Evolutionary conservation across 495 filamentous ascomycete species (phyloP).

Genomic region (Penicillium turbatum): DNA sequence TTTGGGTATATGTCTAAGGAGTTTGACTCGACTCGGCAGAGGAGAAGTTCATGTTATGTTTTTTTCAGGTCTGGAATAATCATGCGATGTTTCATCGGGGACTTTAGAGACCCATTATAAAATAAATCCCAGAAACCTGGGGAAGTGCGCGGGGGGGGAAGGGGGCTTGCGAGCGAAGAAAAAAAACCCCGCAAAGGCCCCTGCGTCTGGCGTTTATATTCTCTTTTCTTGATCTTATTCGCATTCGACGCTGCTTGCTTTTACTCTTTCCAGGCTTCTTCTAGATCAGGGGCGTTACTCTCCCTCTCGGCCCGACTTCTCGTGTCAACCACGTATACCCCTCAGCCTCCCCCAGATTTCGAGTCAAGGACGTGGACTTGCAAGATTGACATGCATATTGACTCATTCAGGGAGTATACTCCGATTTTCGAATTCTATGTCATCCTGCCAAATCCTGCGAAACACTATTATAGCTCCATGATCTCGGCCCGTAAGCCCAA

Average conservation of each 20-base stretch:
- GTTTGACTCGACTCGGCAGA: background rate
- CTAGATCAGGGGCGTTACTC: background rate
- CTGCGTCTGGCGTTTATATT: conserved; percentile 5
- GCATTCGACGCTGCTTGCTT: background rate
- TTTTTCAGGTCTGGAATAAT: background rate
- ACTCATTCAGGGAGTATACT: background rate
- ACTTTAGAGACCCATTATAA: background rate
- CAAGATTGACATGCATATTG: background rate
- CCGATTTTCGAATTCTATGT: too few relatives aligned
- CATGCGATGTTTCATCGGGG: background rate
- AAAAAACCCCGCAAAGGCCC: conserved; percentile 20
- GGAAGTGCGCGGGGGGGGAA: conserved; percentile 17
- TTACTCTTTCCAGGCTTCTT: background rate
- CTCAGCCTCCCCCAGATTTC: background rate
- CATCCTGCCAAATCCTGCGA: background rate
- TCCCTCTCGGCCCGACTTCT: conserved; percentile 6
- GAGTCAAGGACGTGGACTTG: too few relatives aligned
- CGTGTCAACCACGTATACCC: background rate
- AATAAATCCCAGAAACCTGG: conserved; percentile 12
- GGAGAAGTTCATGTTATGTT: conserved; percentile 8
- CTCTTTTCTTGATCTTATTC: background rate
- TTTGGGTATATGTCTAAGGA: background rate
- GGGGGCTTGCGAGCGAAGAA: background rate
- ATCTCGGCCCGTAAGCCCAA: conserved; percentile 1
- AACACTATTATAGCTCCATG: background rate